Base-by-base conservation (phyloP, 2,329 filamentous ascomycete species). In the Fusarium tricinctum region DNA sequence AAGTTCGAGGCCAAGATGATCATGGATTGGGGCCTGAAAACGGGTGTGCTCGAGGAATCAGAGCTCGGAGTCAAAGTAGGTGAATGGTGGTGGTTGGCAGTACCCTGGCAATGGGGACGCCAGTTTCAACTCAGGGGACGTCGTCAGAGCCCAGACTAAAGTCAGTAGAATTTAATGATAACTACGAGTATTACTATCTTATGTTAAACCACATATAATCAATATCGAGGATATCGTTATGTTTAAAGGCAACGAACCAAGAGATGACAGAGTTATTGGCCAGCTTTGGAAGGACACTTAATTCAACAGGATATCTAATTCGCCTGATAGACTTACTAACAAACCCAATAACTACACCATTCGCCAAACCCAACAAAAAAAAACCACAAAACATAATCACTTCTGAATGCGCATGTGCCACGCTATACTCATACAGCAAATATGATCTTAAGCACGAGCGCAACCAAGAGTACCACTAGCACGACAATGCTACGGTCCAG, bases 401-500 rank as follows among this genome's bases (percentile, higher is more conserved):
- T 70, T 30, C 30, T 7, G 17, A 12, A 30, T 54, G 48, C 22
- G 19, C 50, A 26, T 39, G 26, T 28, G 15, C 12, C 13, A 38
- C 23, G 19, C 32, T 38, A 20, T 46, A 28, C 19, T 53, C 43
- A 78, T 9, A 74, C 55, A 40, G 74, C 79, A 44, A 81, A 74
- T 17, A 86, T 69, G 28, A 88, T 81, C 73, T 87, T 89, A 58
- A 88, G 63, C 22, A 97, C 81, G 82, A 97, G 87, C 22, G 92
- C 87, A 5, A 89, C 81, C 20, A 97, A 81, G 26, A 92, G 83
- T 15, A 92, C 84, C 1, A 92, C 82, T 19, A 97, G 79, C 8
- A 88, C 90, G 22, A 90, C 88, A 69, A 97, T 97, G 38, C 90
- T 86, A 66, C 92, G 88, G 78, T 97, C 94, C 19, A 97, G 84